Base-by-base conservation (phyloP, 2,329 filamentous ascomycete species). In the Sarocladium oryzae region DNA sequence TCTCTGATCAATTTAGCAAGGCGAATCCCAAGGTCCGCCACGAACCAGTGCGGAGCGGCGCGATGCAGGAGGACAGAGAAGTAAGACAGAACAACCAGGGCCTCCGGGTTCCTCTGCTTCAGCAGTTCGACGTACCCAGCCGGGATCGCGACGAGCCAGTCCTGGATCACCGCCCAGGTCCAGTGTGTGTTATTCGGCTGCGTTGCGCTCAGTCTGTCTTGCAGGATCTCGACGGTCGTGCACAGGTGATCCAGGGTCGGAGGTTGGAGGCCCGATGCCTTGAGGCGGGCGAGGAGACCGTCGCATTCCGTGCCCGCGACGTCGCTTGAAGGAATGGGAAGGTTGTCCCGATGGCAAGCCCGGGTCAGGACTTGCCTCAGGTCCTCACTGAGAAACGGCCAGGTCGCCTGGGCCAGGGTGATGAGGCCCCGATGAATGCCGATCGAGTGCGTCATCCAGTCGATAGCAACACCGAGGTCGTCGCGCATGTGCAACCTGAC, bases 41-140 rank as follows among this genome's bases (percentile, higher is more conserved):
- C 54, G 10, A 64, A 57, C 67, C 67, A 69, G 13, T 58, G 57
- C 2, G 58, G 52, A 16, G 59, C 57, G 9, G 56, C 59, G n/a
- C 56, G 53, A 52, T 74, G 66, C 24, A 75, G 55, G 33, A 72
- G 58, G 3, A 70, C 59, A 2, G 67, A 69, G 54, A 70, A 74
- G 53, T 72, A 69, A 3, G 65, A 67, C 15, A 75, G 55, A 1
- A 67, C 53, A 0, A 61, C 63, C 18, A 68, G 41, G 1, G 70
- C 70, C 55, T 74, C 71, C 0, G 68, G 65, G 4, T 60, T 55
- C 26, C 62, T 60, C 23, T 57, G 52, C 11, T 63, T 60, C 11
- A 75, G 56, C 45, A 72, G 56, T 4, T 33, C 52, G 7, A 67
- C 62, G 38, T 69, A 71, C 4, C 63, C 59, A 24, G 10, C 35